A percentile compares a stretch with the other conserved stretches of the same genome.
phyloP scores from a whole-genome alignment of 2,329 filamentous ascomycete genomes.

The Fonsecaea pugnacius region DNA sequence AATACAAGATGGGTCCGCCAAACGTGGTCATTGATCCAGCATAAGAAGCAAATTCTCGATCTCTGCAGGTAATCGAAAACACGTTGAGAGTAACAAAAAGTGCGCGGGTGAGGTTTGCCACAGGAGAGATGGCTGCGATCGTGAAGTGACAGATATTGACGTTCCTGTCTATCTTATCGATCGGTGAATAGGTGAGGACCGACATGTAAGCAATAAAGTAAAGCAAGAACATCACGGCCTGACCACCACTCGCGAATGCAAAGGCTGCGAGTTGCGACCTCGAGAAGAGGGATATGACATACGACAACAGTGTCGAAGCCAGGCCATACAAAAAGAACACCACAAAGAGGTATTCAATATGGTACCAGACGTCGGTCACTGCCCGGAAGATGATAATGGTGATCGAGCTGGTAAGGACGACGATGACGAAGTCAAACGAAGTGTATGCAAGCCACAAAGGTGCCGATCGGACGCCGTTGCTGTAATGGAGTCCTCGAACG shows the following conservation, averaged over 20 bases:
- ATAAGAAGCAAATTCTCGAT: slow-evolving; percentile 66
- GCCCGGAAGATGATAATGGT: slow-evolving; percentile 71
- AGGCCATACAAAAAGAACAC: slow-evolving; percentile 81
- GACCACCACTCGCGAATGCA: slow-evolving; percentile 76
- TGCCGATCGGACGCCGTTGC: slow-evolving; percentile 80
- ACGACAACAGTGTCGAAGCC: slow-evolving; percentile 74
- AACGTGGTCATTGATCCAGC: slow-evolving; percentile 75
- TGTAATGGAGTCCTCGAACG: slow-evolving; percentile 85
- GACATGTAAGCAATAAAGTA: slow-evolving; percentile 74
- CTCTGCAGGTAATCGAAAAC: slow-evolving; percentile 76
- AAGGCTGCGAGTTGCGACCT: slow-evolving; percentile 81
- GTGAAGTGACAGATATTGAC: slow-evolving; percentile 75
- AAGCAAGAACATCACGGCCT: slow-evolving; percentile 71
- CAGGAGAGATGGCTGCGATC: slow-evolving; percentile 73
- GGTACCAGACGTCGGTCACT: slow-evolving; percentile 69
- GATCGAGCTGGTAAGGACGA: slow-evolving; percentile 68
- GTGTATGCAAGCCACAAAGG: slow-evolving; percentile 86
- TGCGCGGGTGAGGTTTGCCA: slow-evolving; percentile 73
- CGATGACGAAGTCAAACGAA: slow-evolving; percentile 76
- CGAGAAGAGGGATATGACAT: slow-evolving; percentile 79
- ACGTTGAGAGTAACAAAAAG: slow-evolving; percentile 80
- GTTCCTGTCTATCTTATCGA: slow-evolving; percentile 68
- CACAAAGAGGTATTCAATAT: slow-evolving; percentile 79
- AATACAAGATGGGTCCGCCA: slow-evolving; percentile 82
- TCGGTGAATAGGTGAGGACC: slow-evolving; percentile 74